phyloP scores from a whole-genome alignment of 306 rosid genomes.

The Leucaena leucocephala region DNA sequence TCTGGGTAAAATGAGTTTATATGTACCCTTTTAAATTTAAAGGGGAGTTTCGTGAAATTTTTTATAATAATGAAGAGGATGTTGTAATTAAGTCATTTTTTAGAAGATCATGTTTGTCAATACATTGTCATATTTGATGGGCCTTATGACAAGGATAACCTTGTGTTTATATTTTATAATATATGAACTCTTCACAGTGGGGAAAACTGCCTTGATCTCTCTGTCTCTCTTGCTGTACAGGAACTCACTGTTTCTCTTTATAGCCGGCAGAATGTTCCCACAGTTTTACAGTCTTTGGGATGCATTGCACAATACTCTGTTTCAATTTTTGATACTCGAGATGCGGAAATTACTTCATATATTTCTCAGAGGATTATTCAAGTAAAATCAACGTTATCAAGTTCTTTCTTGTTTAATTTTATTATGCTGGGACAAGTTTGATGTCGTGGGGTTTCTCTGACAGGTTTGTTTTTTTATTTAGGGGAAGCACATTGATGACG shows the following conservation, averaged over 20 bases:
- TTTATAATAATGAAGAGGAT: neutral
- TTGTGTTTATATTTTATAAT: neutral
- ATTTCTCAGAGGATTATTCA: conserved; percentile 66
- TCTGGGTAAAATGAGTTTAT: neutral
- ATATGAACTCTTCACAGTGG: neutral
- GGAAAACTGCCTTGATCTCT: conserved; percentile 17
- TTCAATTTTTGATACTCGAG: conserved; percentile 66
- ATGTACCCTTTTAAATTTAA: neutral
- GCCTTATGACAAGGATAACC: no score
- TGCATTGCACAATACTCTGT: conserved; percentile 75
- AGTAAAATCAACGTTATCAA: conserved; percentile 53
- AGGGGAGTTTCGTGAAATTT: neutral
- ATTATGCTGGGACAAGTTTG: conserved; percentile 9
- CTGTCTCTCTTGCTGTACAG: conserved; percentile 43
- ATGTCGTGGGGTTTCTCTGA: conserved; percentile 21
- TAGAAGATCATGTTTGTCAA: neutral
- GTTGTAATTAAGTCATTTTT: neutral
- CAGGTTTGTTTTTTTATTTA: conserved; percentile 43
- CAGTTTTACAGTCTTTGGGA: conserved; percentile 89
- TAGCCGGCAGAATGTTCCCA: conserved; percentile 63
- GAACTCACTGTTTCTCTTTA: conserved; percentile 60
- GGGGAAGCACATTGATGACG: conserved; percentile 55
- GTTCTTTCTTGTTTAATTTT: conserved; percentile 37
- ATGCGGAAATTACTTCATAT: conserved; percentile 60
- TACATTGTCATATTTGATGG: neutral